Conservation (phyloP, 2,329 filamentous ascomycete genomes). For the Hysterium pulicare region DNA sequence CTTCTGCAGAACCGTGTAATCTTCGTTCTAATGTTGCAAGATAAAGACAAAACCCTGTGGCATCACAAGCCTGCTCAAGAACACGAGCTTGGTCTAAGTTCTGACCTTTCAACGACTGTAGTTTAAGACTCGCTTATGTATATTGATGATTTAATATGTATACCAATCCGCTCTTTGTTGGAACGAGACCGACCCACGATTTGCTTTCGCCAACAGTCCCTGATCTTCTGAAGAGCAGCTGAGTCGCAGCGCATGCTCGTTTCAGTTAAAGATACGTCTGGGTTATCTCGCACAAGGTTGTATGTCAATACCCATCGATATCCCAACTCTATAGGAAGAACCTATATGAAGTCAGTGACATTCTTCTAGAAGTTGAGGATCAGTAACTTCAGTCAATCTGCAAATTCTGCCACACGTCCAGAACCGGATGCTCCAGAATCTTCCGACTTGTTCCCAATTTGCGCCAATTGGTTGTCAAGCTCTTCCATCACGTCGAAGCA, state of each 20-base stretch:
- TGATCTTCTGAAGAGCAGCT: too few relatives aligned
- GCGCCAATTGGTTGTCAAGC: too few relatives aligned
- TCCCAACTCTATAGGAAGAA: neutral
- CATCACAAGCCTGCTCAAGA: neutral
- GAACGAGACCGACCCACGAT: too few relatives aligned
- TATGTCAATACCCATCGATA: neutral
- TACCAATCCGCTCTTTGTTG: too few relatives aligned
- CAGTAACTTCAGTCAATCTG: too few relatives aligned
- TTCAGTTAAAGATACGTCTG: neutral
- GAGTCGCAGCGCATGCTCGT: too few relatives aligned
- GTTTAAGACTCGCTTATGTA: neutral
- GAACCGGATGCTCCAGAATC: too few relatives aligned
- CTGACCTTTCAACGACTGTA: neutral
- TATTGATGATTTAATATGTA: neutral
- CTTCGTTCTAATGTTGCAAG: neutral
- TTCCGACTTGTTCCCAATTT: too few relatives aligned
- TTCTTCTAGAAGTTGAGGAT: too few relatives aligned
- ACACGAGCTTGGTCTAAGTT: neutral
- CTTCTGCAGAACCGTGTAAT: neutral
- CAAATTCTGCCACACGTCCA: too few relatives aligned
- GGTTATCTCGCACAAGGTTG: neutral
- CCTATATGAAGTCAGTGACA: neutral
- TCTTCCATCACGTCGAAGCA: too few relatives aligned
- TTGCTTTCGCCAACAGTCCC: too few relatives aligned
- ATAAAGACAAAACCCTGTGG: neutral